Base-by-base conservation (phyloP, 495 filamentous ascomycete species). In the Geoglossum glabrum region DNA sequence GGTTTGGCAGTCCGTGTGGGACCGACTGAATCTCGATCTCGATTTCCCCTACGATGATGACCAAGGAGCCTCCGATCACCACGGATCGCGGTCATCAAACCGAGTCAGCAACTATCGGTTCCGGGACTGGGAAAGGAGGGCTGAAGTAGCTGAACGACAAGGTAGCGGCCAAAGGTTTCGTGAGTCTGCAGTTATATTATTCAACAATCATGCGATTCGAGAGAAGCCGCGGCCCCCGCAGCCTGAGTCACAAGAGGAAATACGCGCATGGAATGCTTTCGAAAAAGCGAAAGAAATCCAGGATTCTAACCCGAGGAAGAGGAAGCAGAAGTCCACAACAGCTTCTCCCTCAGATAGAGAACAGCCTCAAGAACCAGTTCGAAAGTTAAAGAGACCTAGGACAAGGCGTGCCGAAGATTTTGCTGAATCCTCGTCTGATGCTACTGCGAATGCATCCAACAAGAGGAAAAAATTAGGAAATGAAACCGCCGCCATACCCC, bases 31-130 rank as follows among this genome's bases (percentile, higher is more conserved):
- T 59, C 60, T 96, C 40, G 90, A 96, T 63, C 76, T 95, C 23
- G 89, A 96, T 66, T 92, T 90, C 64, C 85, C 87, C 13, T 90
- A 89, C 64, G 85, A 88, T 60, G 84, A 90, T 61, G 83, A 70
- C 67, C 67, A 62, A 45, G 40, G 40, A 19, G 23, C 10, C 23
- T 45, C 40, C 40, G 3, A 21, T 5, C 13, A 45, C 13, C 40
- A 45, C 13, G 36, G 11, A 15, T 15, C 25, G 31, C 76, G 81
- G 62, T 77, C 78, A 61, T 72, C 78, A 61, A 73, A 77, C 3
- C 76, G 82, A 36, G 57, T 21, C 28, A 36, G 47, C 6, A 56
- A 70, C 57, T 75, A 76, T 46, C 75, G 79, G 56, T 81, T 84
- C 61, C 63, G 76, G 61, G 72, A 74, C 57, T 93, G 87, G 87